Base-by-base conservation (phyloP, 805 yeast species). In the Soucietia sequanensis region DNA sequence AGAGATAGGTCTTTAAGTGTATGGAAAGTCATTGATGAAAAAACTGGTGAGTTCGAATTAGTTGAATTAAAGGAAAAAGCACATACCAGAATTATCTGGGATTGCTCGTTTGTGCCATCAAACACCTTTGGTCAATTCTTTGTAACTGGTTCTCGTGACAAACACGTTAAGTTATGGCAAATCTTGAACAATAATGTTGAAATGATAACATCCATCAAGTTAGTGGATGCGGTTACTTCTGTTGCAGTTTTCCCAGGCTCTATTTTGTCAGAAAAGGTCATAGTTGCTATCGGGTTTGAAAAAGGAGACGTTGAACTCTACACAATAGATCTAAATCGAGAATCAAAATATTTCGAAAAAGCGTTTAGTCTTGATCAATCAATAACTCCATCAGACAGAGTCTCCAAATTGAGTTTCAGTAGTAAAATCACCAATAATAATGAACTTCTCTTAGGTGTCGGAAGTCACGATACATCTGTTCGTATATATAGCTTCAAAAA, bases 31-130 rank as follows among this genome's bases (percentile, higher is more conserved):
- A 39, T 50, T 13, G 53, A 62, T 21, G 64, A 54, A 12, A 41
- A 31, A 4, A 41, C 34, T 8, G 60, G 56, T 2, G 47, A 50
- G 10, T 63, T 70, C 28, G 56, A 58, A 14, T 73, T 75, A 41
- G 55, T 60, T 13, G 58, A 77, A 36, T 55, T 61, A 13, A 70
- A 75, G 36, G 76, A 76, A 23, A 87, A 84, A 55, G 96, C 96
- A 0, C 99, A 95, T 54, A 60, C 83, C 2, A 78, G 97, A 59
- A 91, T 93, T 48, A 78, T 93, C 27, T 95, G 99, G 99, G 98
- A 93, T 62, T 81, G 91, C 54, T 76, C 84, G 24, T 93, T 97
- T 96, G 65, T 81, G 0, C 87, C 89, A 4, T 10, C 13, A 6
- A 40, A 50, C n/a, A 23, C 37, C 3, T 44, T 47, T 9, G 55